Conservation (phyloP, 805 yeast genomes). For the Candida easanensis region DNA sequence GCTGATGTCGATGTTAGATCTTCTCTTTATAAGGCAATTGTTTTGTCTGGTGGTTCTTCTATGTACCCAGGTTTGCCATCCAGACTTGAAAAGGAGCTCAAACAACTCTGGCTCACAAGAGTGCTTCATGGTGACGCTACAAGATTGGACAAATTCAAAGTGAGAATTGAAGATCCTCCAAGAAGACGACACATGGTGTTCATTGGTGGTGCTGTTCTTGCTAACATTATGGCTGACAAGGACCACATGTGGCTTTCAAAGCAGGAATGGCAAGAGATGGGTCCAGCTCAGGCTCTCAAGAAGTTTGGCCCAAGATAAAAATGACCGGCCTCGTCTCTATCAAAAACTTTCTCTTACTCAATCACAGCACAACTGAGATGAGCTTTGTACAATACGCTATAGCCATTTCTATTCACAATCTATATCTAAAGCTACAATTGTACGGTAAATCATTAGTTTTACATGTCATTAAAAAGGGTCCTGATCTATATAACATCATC, state of each 20-base stretch:
- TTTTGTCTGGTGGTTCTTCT: conserved; percentile 94
- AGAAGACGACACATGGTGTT: conserved; percentile 98
- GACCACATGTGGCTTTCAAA: conserved; percentile 97
- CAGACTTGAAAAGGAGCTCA: conserved; percentile 90
- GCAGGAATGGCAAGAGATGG: conserved; percentile 98
- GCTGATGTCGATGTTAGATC: conserved; percentile 94
- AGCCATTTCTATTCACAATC: too few species aligned
- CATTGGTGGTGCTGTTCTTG: conserved; percentile 97
- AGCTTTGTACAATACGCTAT: background rate
- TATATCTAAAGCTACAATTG: background rate
- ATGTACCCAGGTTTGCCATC: conserved; percentile 99
- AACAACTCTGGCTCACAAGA: conserved; percentile 91
- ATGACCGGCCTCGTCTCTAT: too few species aligned
- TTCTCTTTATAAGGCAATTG: conserved; percentile 86
- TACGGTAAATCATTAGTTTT: background rate
- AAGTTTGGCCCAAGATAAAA: conserved; percentile 88
- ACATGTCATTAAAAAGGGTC: conserved; percentile 1
- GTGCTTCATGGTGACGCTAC: conserved; percentile 86
- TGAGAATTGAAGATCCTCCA: conserved; percentile 97
- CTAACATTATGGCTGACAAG: conserved; percentile 96
- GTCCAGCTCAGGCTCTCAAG: conserved; percentile 66
- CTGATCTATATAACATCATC: too few species aligned
- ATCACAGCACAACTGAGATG: background rate
- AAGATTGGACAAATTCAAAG: conserved; percentile 87
- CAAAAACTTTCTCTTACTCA: too few species aligned